Percentiles rank a stretch among this genome's conserved stretches.
Conservation (phyloP, 2,329 filamentous ascomycete species). For the Hypocrella siamensis region DNA sequence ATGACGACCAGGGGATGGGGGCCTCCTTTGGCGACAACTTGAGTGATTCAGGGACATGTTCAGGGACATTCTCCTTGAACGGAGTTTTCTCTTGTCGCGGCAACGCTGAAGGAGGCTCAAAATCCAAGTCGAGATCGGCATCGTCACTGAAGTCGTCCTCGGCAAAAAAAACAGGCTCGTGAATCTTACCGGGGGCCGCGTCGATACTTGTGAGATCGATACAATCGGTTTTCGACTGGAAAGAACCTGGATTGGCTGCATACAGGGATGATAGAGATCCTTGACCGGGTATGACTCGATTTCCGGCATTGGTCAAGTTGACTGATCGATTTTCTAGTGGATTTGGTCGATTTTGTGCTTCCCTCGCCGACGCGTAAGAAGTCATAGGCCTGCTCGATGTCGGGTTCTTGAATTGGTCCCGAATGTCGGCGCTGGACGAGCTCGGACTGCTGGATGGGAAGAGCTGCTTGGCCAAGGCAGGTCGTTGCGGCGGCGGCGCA, state of each 20-base stretch:
- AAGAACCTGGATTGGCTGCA: constrained; percentile 30
- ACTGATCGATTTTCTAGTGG: constrained; percentile 14
- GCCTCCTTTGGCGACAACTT: constrained; percentile 11
- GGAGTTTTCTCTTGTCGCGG: constrained; percentile 16
- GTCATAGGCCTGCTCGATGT: constrained; percentile 17
- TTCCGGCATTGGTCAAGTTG: constrained; percentile 14
- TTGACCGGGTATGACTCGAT: constrained; percentile 1
- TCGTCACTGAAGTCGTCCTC: constrained; percentile 85
- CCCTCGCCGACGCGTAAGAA: constrained; percentile 21
- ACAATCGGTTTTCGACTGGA: constrained; percentile 16
- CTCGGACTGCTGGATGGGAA: constrained; percentile 42
- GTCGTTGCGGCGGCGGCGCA: constrained; percentile 14
- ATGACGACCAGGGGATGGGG: constrained; percentile 58
- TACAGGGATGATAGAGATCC: constrained; percentile 15
- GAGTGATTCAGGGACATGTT: constrained; percentile 13
- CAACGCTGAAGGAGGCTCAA: constrained; percentile 42
- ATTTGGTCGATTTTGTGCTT: constrained; percentile 10
- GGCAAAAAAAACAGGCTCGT: constrained; percentile 41
- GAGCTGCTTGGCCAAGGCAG: constrained; percentile 30
- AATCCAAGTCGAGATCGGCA: constrained; percentile 55
- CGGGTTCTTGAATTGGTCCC: constrained; percentile 32
- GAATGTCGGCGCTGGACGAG: constrained; percentile 28
- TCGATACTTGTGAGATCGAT: constrained; percentile 19
- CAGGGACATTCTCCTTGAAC: constrained; percentile 11
- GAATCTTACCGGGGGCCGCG: constrained; percentile 8